Evolutionary conservation across 257 asterid species (phyloP).

Genomic region (Solanum tacnaense): DNA sequence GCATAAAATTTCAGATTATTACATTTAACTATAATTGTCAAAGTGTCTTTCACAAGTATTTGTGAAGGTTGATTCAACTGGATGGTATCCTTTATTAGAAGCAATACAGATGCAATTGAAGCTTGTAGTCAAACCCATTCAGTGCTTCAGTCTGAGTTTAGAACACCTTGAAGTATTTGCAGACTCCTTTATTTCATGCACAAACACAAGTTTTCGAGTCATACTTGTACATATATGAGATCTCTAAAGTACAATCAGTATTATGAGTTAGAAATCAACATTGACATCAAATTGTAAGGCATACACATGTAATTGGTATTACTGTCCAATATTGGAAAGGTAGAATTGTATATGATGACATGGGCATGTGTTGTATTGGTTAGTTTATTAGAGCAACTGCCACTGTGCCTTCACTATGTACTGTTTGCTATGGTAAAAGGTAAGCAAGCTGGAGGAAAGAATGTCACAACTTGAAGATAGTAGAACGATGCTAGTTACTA

Average conservation of each 20-base stretch:
- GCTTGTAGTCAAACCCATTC: slow-evolving; percentile 36
- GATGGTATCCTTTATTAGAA: background rate
- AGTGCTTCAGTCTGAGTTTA: slow-evolving; percentile 57
- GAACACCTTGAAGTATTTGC: slow-evolving; percentile 47
- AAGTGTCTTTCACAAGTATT: background rate
- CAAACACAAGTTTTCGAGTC: background rate
- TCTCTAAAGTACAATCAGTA: background rate
- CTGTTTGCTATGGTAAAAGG: slow-evolving; percentile 26
- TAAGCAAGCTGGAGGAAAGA: slow-evolving; percentile 79
- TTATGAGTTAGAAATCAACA: slow-evolving; percentile 30
- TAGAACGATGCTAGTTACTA: slow-evolving; percentile 44
- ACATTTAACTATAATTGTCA: too few relatives aligned
- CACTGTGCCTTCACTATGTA: background rate
- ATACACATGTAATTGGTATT: background rate
- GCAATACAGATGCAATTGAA: background rate
- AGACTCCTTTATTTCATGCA: background rate
- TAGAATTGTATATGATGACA: background rate
- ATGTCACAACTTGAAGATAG: slow-evolving; percentile 85
- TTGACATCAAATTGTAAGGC: slow-evolving; percentile 13
- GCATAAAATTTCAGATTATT: background rate
- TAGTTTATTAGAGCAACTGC: background rate
- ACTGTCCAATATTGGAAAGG: background rate
- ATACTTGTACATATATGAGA: background rate
- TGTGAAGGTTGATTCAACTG: background rate
- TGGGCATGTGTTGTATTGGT: background rate